Evolutionary conservation across 2,329 filamentous ascomycete genomes (phyloP).

Genomic region (Ceratocystis eucalypticola): DNA sequence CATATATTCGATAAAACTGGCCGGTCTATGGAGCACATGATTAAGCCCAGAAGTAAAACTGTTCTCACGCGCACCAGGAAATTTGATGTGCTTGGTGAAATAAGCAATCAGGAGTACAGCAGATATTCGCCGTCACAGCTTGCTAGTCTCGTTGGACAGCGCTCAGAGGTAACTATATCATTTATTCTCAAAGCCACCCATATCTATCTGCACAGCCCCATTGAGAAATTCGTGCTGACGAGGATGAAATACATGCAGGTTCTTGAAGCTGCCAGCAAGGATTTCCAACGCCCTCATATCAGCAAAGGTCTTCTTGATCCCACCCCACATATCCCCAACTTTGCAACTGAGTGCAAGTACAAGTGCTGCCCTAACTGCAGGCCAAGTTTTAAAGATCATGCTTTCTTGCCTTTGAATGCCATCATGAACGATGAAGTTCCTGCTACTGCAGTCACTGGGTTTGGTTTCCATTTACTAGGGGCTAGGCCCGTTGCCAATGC

Average conservation of each 20-base stretch:
- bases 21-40: slow-evolving; percentile 24
- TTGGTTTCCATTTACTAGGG: slow-evolving; percentile 36
- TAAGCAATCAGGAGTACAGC: slow-evolving; percentile 30
- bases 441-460: slow-evolving; percentile 37
- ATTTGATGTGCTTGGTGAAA: slow-evolving; percentile 34
- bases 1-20: slow-evolving; percentile 28
- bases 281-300: slow-evolving; percentile 20
- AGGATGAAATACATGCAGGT: slow-evolving; percentile 21
- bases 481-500: slow-evolving; percentile 33
- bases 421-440: slow-evolving; percentile 38
- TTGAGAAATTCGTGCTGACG: slow-evolving; percentile 22
- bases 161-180: slow-evolving; percentile 31
- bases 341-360: slow-evolving; percentile 10
- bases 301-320: slow-evolving; percentile 18
- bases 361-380: slow-evolving; percentile 35
- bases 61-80: slow-evolving; percentile 31
- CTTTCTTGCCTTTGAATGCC: slow-evolving; percentile 37
- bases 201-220: background rate
- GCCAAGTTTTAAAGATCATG: slow-evolving; percentile 30
- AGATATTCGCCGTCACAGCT: slow-evolving; percentile 38
- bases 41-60: slow-evolving; percentile 29
- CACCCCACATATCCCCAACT: slow-evolving; percentile 22
- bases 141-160: slow-evolving; percentile 35
- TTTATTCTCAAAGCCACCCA: background rate
- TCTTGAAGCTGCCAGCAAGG: slow-evolving; percentile 21